Percentiles rank a stretch among this genome's conserved stretches.
Conservation (phyloP, 73 alveolate species). For the Diophrys sp. region DNA sequence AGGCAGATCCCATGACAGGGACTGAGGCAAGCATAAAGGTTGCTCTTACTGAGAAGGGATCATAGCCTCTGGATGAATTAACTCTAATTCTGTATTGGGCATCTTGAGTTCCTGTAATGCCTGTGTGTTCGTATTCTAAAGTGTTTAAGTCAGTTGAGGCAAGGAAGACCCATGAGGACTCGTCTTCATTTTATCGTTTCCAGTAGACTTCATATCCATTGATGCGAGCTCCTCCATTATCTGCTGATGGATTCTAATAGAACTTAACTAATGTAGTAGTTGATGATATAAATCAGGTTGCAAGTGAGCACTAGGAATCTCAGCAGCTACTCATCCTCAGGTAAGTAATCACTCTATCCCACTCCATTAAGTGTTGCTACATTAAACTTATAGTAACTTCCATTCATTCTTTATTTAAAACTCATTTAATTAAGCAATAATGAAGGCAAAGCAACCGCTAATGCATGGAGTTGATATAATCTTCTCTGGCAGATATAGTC, state of each 20-base stretch:
- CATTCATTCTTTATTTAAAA: conserved; percentile 14
- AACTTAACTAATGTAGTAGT: conserved; percentile 53
- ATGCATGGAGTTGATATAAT: too few relatives aligned
- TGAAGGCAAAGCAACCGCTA: too few relatives aligned
- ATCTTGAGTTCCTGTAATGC: conserved; percentile 47
- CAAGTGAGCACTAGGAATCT: conserved; percentile 43
- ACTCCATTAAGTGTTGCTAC: conserved; percentile 48
- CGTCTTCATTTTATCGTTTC: conserved; percentile 35
- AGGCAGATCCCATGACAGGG: conserved; percentile 37
- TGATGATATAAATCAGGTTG: conserved; percentile 31
- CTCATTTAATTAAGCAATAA: too few relatives aligned
- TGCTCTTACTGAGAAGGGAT: conserved; percentile 40
- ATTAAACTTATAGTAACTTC: conserved; percentile 17
- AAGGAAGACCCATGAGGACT: conserved; percentile 30
- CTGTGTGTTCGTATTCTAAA: conserved; percentile 28
- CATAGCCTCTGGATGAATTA: conserved; percentile 42
- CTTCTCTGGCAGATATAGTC: too few relatives aligned
- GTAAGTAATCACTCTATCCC: conserved; percentile 30
- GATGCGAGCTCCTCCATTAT: conserved; percentile 41
- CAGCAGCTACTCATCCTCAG: conserved; percentile 32
- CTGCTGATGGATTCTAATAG: conserved; percentile 54
- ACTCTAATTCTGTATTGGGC: conserved; percentile 58
- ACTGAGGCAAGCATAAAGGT: conserved; percentile 56
- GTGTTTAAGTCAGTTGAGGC: conserved; percentile 38
- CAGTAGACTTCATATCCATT: conserved; percentile 50